Conservation (phyloP, 495 filamentous ascomycete species). For the Penicillium coprophilum region DNA sequence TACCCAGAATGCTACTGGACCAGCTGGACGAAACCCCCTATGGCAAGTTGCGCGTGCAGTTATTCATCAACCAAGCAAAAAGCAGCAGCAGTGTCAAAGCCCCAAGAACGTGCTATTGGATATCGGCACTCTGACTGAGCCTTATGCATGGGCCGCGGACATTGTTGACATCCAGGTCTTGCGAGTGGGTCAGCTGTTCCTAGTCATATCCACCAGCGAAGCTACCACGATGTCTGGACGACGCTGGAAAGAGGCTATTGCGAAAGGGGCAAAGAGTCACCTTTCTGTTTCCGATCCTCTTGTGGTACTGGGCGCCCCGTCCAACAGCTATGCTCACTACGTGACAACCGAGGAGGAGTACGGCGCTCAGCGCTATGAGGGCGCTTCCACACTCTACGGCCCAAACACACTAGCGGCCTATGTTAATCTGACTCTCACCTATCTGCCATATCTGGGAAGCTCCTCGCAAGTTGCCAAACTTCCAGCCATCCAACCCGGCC, state of each 20-base stretch:
- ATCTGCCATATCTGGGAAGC: slow-evolving; percentile 64
- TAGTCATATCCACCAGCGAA: slow-evolving; percentile 87
- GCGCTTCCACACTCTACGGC: slow-evolving; percentile 91
- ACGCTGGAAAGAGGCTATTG: slow-evolving; percentile 84
- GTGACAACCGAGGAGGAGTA: slow-evolving; percentile 94
- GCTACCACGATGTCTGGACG: slow-evolving; percentile 94
- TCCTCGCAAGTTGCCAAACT: slow-evolving; percentile 41
- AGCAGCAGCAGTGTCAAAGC: slow-evolving; percentile 74
- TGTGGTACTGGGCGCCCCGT: slow-evolving; percentile 88
- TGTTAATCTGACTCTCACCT: slow-evolving; percentile 76
- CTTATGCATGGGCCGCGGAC: slow-evolving; percentile 90
- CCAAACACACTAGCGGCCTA: slow-evolving; percentile 89
- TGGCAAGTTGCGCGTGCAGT: slow-evolving; percentile 76
- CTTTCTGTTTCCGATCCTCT: slow-evolving; percentile 58
- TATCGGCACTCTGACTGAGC: slow-evolving; percentile 73
- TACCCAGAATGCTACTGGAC: slow-evolving; percentile 77
- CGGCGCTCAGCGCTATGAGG: slow-evolving; percentile 86
- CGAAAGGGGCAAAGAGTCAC: slow-evolving; percentile 48
- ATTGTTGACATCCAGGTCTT: slow-evolving; percentile 90
- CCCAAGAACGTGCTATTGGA: slow-evolving; percentile 90
- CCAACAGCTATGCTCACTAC: slow-evolving; percentile 96
- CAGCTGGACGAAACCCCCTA: slow-evolving; percentile 70
- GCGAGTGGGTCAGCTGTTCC: slow-evolving; percentile 82
- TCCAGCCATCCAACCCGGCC: slow-evolving; percentile 53
- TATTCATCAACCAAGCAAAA: slow-evolving; percentile 67